These are phyloP conservation scores for Fomitiporia mediterranea DNA, from an alignment of 1,284 basidiomycete genomes.

Conservation along the genomic window DNA sequence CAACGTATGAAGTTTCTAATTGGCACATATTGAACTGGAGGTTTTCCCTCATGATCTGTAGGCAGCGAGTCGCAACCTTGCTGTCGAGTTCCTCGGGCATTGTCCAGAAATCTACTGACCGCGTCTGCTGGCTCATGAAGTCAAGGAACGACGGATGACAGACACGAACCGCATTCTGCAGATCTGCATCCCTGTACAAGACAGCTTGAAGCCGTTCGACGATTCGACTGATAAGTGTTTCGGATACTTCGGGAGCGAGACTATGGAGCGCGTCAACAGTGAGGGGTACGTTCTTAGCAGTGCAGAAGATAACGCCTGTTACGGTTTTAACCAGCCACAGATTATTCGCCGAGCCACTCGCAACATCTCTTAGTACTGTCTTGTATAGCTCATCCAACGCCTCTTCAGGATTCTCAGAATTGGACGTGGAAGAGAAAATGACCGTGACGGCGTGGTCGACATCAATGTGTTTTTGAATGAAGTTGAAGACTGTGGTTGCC, in stretches of 20 bases:
- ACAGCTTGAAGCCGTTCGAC: not conserved
- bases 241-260: not conserved
- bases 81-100: conserved; percentile 16
- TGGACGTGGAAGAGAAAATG: not conserved
- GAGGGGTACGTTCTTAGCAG: conserved; percentile 7
- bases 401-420: not conserved
- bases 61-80: conserved; percentile 23
- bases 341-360: not conserved
- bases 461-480: conserved; percentile 19
- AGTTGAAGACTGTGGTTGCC: conserved; percentile 28
- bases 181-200: not conserved
- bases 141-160: conserved; percentile 21
- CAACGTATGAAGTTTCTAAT: conserved; percentile 18
- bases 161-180: conserved; percentile 4
- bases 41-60: conserved; percentile 17
- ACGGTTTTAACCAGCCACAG: not conserved
- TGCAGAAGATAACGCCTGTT: not conserved
- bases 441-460: not conserved
- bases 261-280: not conserved
- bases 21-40: conserved; percentile 26
- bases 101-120: conserved; percentile 23
- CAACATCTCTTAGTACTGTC: conserved; percentile 1
- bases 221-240: not conserved
- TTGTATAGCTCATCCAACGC: conserved; percentile 1
- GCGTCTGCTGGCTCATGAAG: conserved; percentile 13